Evolutionary conservation across 148 eudicot genomes (phyloP), one percentile per base, ranked within the genome.

Genomic region (Fagopyrum homotropicum): DNA sequence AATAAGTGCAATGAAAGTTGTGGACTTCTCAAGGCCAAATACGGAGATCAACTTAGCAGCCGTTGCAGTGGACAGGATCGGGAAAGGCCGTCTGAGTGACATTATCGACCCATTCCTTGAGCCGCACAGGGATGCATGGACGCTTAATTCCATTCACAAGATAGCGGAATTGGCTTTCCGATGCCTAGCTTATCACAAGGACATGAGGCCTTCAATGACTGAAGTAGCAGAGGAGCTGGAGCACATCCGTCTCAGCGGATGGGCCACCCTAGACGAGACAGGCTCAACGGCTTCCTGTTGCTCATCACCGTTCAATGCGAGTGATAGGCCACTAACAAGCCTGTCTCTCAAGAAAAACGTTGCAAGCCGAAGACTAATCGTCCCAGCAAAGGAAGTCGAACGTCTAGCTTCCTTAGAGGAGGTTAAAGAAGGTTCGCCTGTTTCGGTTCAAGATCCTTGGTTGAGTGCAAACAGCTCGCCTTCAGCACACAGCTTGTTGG

Each of bases 401-500:
- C 75, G 76, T 52, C 82, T 89, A 73, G 74, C 80, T 61, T 75
- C 83, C 10, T 78, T 80, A 77, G 87, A 86, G 68, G 89, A 88
- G 73, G 78, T 47, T 46, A 84, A 80, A 76, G 96, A 95, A 35
- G 73, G 85, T 72, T 95, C 99, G 2, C 99, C 96, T 2, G 96
- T 95, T 59, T 92, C 99, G 1, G 88, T 92, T 77, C 96, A 88
- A 74, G 99, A 92, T 60, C 79, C 83, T 74, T 95, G 99, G 96
- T 79, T 83, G 17, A 95, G 99, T 75, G 97, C 86, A 76, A 85
- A 88, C 69, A 95, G 99, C 80, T 92, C 97, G 0, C 99, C 99
- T 78, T 88, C 98, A 40, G 78, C 96, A 47, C 92, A 81, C 75
- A 92, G 97, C 76, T 88, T 95, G 85, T 73, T 95, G 83, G 82